A percentile compares a stretch with the other conserved stretches of the same genome.
phyloP scores from a whole-genome alignment of 768 basidiomycete species.

The Boletus rex-veris region DNA sequence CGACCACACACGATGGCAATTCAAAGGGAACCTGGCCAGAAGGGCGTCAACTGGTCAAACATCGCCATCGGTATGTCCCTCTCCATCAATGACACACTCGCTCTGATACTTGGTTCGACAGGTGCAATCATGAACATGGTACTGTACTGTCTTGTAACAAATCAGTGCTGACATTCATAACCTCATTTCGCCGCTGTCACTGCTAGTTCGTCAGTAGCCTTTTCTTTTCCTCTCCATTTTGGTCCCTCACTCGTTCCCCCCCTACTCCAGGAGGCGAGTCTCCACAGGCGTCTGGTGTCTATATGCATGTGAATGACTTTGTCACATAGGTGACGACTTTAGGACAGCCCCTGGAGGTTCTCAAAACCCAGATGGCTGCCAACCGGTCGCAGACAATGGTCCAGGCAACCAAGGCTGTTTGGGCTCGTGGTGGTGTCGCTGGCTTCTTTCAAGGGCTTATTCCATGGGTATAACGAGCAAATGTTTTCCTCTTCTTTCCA shows the following conservation, averaged over 20 bases:
- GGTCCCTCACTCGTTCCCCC: conserved; percentile 13
- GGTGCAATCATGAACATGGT: conserved; percentile 99
- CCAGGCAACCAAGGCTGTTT: conserved; percentile 80
- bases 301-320: background rate
- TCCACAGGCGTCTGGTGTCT: background rate
- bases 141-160: conserved; percentile 34
- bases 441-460: conserved; percentile 99
- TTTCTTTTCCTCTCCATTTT: background rate
- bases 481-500: background rate
- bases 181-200: background rate
- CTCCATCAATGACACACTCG: conserved; percentile 15
- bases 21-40: conserved; percentile 83
- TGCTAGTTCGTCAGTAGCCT: conserved; percentile 44
- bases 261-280: conserved; percentile 65
- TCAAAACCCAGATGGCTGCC: conserved; percentile 99
- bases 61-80: conserved; percentile 80
- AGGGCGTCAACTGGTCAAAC: conserved; percentile 91
- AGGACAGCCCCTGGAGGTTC: conserved; percentile 95
- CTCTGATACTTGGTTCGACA: conserved; percentile 31
- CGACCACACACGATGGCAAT: conserved; percentile 59
- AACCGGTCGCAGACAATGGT: conserved; percentile 90
- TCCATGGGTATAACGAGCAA: conserved; percentile 74
- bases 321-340: conserved; percentile 83
- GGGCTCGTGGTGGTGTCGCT: conserved; percentile 82
- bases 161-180: conserved; percentile 6